A percentile compares a stretch with the other conserved stretches of the same genome.
These are phyloP conservation scores for Colletotrichum sojae DNA, from an alignment of 2,329 filamentous ascomycete species.

Conservation along the genomic window DNA sequence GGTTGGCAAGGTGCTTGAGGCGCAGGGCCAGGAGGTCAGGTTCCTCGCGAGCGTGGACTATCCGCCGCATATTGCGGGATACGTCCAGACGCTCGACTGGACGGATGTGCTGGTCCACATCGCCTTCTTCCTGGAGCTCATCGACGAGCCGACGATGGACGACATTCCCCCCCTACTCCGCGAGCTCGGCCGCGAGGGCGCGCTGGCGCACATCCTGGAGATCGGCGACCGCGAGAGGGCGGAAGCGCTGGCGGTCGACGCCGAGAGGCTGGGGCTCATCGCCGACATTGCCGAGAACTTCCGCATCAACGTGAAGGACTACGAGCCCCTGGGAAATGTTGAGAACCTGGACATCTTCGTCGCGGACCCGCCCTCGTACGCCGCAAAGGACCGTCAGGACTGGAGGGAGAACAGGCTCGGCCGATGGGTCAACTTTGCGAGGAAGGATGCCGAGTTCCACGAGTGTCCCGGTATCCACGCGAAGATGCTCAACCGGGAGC, in stretches of 20 bases:
- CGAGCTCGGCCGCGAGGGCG: conserved; percentile 24
- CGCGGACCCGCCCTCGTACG: conserved; percentile 31
- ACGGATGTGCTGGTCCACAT: conserved; percentile 51
- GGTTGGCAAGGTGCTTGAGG: conserved; percentile 58
- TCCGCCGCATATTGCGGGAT: conserved; percentile 57
- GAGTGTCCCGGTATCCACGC: conserved; percentile 34
- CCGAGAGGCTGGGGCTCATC: conserved; percentile 25
- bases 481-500: conserved; percentile 37
- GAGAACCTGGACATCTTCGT: conserved; percentile 36
- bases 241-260: conserved; percentile 26
- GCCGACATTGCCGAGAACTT: conserved; percentile 39
- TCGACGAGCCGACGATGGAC: conserved; percentile 47
- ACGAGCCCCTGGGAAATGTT: conserved; percentile 34
- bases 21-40: conserved; percentile 51
- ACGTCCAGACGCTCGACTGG: conserved; percentile 52
- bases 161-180: conserved; percentile 20
- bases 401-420: conserved; percentile 35
- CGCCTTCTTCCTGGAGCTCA: conserved; percentile 50
- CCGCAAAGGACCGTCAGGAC: conserved; percentile 27
- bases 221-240: conserved; percentile 27
- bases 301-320: conserved; percentile 27
- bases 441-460: conserved; percentile 21
- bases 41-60: conserved; percentile 60
- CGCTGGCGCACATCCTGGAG: conserved; percentile 26
- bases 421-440: conserved; percentile 24